phyloP scores from a whole-genome alignment of 2,329 filamentous ascomycete species.

The Venturia pyrina region DNA sequence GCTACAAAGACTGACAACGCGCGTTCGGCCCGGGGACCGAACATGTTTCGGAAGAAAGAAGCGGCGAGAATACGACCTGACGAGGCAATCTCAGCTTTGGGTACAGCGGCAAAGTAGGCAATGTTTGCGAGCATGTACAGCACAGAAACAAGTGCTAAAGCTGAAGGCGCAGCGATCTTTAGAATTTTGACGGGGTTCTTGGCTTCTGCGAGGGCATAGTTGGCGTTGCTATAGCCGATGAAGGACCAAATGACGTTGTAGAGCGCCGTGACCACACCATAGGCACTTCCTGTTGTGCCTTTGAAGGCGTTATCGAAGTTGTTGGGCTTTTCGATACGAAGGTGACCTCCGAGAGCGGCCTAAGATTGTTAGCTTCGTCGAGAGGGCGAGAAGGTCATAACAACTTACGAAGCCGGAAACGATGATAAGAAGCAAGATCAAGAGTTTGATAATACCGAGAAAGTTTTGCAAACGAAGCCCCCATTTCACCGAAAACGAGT shows the following conservation, averaged over 20 bases:
- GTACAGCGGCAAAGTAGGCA: constrained; percentile 14
- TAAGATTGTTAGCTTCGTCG: too few relatives aligned
- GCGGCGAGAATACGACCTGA: constrained; percentile 12
- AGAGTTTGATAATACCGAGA: constrained; percentile 49
- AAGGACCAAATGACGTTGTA: constrained; percentile 56
- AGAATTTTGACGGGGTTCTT: constrained; percentile 46
- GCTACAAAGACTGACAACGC: constrained; percentile 44
- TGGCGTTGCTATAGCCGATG: constrained; percentile 55
- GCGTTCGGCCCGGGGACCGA: constrained; percentile 1
- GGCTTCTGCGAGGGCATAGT: constrained; percentile 51
- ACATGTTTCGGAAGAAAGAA: constrained; percentile 12
- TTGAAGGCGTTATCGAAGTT: constrained; percentile 49
- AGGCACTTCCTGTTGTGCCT: constrained; percentile 27
- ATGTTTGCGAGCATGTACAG: constrained; percentile 12
- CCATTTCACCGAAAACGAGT: background rate
- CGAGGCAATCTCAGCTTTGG: constrained; percentile 13
- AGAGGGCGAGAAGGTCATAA: too few relatives aligned
- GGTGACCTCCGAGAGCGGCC: constrained; percentile 50
- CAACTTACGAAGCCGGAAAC: constrained; percentile 37
- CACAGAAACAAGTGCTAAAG: constrained; percentile 29
- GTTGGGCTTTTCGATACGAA: constrained; percentile 39
- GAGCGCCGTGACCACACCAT: constrained; percentile 25
- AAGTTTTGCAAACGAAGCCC: constrained; percentile 38
- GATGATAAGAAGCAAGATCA: constrained; percentile 47
- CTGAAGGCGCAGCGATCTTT: constrained; percentile 46